phyloP scores from a whole-genome alignment of 2,329 filamentous ascomycete species.

The Fusarium multiceps region DNA sequence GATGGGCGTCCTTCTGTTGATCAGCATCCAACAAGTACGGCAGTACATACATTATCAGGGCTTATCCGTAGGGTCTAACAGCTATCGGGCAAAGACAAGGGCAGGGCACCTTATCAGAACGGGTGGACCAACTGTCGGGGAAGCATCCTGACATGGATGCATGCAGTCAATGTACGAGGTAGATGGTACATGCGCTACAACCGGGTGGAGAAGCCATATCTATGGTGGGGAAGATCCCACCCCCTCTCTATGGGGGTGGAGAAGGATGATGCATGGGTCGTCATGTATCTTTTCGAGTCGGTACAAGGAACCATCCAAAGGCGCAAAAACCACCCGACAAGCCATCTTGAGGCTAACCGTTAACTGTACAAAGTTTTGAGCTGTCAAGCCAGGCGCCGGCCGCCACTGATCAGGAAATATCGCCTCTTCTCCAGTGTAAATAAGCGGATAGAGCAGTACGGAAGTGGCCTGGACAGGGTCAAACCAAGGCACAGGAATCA shows the following conservation, averaged over 20 bases:
- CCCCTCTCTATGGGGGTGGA: constrained; percentile 29
- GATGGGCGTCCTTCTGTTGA: constrained; percentile 2
- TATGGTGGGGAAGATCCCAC: constrained; percentile 31
- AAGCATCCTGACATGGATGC: constrained; percentile 28
- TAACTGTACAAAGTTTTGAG: background rate
- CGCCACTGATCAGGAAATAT: constrained; percentile 9
- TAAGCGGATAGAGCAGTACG: background rate
- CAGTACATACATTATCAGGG: background rate
- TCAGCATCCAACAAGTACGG: constrained; percentile 8
- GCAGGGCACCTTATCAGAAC: constrained; percentile 16
- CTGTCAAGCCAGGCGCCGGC: constrained; percentile 13
- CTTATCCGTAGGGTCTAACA: constrained; percentile 12
- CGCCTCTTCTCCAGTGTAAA: constrained; percentile 6
- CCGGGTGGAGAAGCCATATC: constrained; percentile 18
- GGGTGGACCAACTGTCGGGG: constrained; percentile 29
- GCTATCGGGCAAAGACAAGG: constrained; percentile 12
- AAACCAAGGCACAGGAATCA: constrained; percentile 12
- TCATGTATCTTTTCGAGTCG: background rate
- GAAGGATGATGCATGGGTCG: constrained; percentile 9
- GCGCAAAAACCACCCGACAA: constrained; percentile 18
- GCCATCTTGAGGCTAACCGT: constrained; percentile 4
- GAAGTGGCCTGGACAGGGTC: constrained; percentile 4
- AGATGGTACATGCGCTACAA: constrained; percentile 4
- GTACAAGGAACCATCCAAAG: constrained; percentile 16
- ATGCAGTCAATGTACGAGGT: constrained; percentile 16